These are phyloP conservation scores for Colletotrichum spaethianum DNA, from an alignment of 2,329 filamentous ascomycete species.

Conservation along the genomic window DNA sequence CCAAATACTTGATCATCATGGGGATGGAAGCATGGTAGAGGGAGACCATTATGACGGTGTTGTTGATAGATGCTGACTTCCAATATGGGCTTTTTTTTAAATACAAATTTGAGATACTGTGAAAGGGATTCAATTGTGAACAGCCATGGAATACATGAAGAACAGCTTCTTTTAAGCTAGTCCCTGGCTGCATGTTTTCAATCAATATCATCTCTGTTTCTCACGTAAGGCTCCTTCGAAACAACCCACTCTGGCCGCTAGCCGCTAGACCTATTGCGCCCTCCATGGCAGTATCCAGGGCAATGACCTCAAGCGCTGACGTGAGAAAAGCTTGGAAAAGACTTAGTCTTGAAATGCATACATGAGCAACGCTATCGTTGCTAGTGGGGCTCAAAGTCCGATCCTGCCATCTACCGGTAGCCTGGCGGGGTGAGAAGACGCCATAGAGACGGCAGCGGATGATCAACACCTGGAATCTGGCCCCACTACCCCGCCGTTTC, in stretches of 20 bases:
- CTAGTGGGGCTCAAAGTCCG: not conserved
- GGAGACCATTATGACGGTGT: constrained; percentile 26
- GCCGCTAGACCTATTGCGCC: not conserved
- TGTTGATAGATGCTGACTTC: not conserved
- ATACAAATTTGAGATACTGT: not conserved
- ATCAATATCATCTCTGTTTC: not conserved
- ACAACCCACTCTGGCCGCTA: no score
- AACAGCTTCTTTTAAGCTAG: not conserved
- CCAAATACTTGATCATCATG: constrained; percentile 49
- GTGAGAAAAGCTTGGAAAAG: constrained; percentile 2
- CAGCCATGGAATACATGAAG: not conserved
- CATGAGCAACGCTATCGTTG: not conserved
- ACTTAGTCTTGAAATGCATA: not conserved
- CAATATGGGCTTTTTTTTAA: not conserved
- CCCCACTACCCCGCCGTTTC: constrained; percentile 24
- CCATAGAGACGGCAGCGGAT: not conserved
- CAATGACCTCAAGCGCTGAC: constrained; percentile 16
- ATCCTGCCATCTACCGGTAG: not conserved
- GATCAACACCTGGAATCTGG: not conserved
- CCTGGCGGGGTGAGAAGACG: not conserved
- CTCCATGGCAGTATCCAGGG: no score
- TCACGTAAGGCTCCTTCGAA: not conserved
- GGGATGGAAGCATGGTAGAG: constrained; percentile 42
- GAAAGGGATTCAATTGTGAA: not conserved
- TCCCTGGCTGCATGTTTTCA: not conserved